Evolutionary conservation across 2,329 filamentous ascomycete genomes (phyloP).

Genomic region (Trichoderma atroviride): DNA sequence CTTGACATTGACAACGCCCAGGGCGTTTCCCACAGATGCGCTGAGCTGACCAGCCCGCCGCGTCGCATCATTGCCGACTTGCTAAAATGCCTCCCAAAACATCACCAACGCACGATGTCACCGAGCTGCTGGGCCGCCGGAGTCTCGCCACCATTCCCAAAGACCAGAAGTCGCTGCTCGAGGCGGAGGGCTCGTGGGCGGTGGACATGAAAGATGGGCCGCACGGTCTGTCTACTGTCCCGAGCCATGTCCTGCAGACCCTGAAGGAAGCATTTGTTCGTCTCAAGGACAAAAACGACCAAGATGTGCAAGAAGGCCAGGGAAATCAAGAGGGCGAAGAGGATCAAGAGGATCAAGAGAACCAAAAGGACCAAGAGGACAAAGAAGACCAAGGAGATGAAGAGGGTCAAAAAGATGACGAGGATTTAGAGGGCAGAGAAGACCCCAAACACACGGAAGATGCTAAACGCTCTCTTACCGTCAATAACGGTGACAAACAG

Average conservation of each 20-base stretch:
- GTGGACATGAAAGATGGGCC: conserved; percentile 32
- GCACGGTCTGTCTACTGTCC: conserved; percentile 39
- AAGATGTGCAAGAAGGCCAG: not conserved
- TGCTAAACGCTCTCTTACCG: not conserved
- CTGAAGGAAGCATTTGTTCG: conserved; percentile 34
- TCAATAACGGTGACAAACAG: not conserved
- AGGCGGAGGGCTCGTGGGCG: conserved; percentile 43
- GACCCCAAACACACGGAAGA: not conserved
- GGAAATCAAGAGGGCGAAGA: not conserved
- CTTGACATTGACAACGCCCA: not conserved
- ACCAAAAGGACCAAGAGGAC: not conserved
- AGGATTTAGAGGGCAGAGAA: conserved; percentile 15
- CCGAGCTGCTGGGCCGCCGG: conserved; percentile 34
- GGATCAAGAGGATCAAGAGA: not conserved
- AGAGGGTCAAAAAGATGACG: no score
- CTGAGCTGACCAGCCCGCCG: not conserved
- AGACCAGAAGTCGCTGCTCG: conserved; percentile 45
- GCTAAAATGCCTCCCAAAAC: conserved; percentile 34
- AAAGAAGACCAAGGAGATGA: not conserved
- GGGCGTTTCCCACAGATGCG: conserved; percentile 4
- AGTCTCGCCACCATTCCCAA: conserved; percentile 41
- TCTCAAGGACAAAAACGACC: conserved; percentile 7
- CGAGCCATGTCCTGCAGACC: conserved; percentile 41
- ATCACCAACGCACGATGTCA: conserved; percentile 32
- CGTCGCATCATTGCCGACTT: not conserved